Evolutionary conservation across 2,329 filamentous ascomycete genomes (phyloP).

Genomic region (Daldinia sp.): DNA sequence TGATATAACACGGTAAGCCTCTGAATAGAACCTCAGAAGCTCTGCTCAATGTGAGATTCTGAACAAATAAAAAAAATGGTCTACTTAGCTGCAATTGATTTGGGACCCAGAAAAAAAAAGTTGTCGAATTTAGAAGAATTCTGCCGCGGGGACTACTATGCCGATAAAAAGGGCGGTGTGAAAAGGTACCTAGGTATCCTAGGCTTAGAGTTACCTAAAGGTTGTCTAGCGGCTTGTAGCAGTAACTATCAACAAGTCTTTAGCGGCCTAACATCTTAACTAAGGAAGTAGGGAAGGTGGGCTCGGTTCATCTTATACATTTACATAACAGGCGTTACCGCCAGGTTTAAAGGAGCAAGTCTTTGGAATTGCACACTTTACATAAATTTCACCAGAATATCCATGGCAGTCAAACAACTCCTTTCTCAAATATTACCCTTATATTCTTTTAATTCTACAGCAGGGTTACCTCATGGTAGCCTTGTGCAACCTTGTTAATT

Average conservation of each 20-base stretch:
- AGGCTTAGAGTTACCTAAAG: constrained; percentile 1
- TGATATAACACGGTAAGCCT: neutral
- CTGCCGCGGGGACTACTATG: constrained; percentile 37
- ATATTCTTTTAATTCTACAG: neutral
- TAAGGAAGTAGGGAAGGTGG: constrained; percentile 6
- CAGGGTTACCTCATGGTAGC: constrained; percentile 17
- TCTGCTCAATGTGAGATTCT: neutral
- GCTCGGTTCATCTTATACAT: constrained; percentile 6
- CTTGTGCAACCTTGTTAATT: constrained; percentile 20
- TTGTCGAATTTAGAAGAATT: constrained; percentile 25
- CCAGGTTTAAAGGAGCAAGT: constrained; percentile 7
- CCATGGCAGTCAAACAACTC: neutral
- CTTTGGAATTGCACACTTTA: neutral
- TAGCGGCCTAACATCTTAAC: neutral
- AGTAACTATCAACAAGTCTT: neutral
- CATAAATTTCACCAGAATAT: constrained; percentile 5
- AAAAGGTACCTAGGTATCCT: constrained; percentile 1
- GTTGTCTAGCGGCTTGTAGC: neutral
- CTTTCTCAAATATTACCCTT: constrained; percentile 9
- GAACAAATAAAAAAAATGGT: neutral
- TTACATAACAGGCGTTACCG: constrained; percentile 8
- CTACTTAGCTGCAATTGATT: constrained; percentile 3
- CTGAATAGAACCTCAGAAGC: neutral
- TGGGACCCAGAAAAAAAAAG: constrained; percentile 8
- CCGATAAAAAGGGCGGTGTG: constrained; percentile 30